Percentiles rank a stretch among this genome's conserved stretches.
These are phyloP conservation scores for Eimeria mitis DNA, from an alignment of 169 alveolate species.

Conservation along the genomic window DNA sequence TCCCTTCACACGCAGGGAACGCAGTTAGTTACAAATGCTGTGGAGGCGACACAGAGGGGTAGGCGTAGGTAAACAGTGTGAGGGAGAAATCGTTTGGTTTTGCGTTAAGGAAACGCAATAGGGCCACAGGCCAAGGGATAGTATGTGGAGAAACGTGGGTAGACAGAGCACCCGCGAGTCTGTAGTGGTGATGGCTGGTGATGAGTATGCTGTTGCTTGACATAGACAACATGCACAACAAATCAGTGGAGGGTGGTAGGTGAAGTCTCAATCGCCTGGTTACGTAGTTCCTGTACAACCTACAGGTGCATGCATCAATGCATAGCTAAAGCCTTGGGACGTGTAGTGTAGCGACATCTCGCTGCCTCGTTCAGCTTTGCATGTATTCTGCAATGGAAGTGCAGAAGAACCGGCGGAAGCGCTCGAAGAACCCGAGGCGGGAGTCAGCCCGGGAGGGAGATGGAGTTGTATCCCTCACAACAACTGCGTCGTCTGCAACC, in stretches of 20 bases:
- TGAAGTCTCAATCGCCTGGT: too few species aligned
- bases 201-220: neutral
- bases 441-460: slow-evolving; percentile 30
- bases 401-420: slow-evolving; percentile 58
- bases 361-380: slow-evolving; percentile 39
- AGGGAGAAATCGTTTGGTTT: neutral
- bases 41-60: neutral
- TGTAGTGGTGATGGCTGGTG: neutral
- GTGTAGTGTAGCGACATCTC: too few species aligned
- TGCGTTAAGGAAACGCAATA: neutral
- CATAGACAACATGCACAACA: neutral
- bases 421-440: slow-evolving; percentile 24
- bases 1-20: neutral
- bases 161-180: neutral
- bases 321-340: neutral
- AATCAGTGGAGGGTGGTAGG: neutral
- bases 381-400: slow-evolving; percentile 71
- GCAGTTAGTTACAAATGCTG: neutral
- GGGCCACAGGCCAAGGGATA: neutral
- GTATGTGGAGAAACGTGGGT: neutral
- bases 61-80: neutral
- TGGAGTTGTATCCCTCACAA: neutral
- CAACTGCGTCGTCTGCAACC: slow-evolving; percentile 42
- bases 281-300: neutral
- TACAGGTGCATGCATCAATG: neutral